Conservation (phyloP, 768 basidiomycete species). For the Phlebiopsis flavidoalba region DNA sequence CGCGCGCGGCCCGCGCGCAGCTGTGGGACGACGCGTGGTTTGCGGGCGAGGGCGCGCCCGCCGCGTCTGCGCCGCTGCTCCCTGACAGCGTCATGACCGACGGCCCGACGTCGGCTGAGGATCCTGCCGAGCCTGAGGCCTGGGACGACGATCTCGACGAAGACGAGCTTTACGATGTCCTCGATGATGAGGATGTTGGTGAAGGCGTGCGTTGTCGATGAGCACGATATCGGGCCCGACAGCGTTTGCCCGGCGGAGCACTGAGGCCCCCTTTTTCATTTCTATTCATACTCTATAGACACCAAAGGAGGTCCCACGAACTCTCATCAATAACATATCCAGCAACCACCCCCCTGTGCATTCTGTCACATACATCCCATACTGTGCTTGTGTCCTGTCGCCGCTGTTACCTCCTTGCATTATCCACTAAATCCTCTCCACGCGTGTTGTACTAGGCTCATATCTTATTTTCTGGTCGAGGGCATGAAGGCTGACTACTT, state of each 20-base stretch:
- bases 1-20: slow-evolving; percentile 54
- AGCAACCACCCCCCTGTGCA: not conserved
- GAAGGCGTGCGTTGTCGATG: slow-evolving; percentile 27
- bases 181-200: slow-evolving; percentile 18
- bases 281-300: not conserved
- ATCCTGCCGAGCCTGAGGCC: not conserved
- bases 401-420: slow-evolving; percentile 1
- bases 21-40: slow-evolving; percentile 57
- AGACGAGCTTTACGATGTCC: slow-evolving; percentile 12
- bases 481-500: not conserved
- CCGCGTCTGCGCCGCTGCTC: slow-evolving; percentile 15
- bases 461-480: not conserved
- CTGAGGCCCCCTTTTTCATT: not conserved
- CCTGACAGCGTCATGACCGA: not conserved
- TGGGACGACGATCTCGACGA: slow-evolving; percentile 12
- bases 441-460: not conserved
- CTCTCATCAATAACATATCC: not conserved
- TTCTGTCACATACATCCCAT: not conserved
- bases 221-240: slow-evolving; percentile 23
- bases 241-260: slow-evolving; percentile 26
- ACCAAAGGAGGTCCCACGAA: not conserved
- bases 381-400: not conserved
- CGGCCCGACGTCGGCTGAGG: not conserved
- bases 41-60: slow-evolving; percentile 31
- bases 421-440: not conserved